Percentiles rank a stretch among this genome's conserved stretches.
phyloP scores from a whole-genome alignment of 768 basidiomycete genomes.

The Hysterangium stoloniferum region DNA sequence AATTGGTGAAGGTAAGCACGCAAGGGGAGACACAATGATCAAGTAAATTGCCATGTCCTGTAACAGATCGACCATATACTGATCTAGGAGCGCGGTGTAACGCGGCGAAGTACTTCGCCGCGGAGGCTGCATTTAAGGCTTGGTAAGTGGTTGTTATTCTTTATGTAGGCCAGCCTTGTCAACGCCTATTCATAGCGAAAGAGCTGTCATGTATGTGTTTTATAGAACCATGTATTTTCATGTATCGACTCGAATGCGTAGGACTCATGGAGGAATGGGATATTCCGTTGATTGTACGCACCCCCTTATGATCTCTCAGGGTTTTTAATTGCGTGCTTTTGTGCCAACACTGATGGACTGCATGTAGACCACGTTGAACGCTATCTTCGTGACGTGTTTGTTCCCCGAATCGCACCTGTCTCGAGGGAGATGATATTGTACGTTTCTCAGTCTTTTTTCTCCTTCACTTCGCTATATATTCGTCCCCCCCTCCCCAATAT shows the following conservation, averaged over 20 bases:
- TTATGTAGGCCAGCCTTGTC: not conserved
- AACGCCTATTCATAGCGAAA: not conserved
- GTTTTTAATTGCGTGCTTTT: too few relatives aligned
- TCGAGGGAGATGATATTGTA: constrained; percentile 13
- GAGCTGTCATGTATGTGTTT: constrained; percentile 5
- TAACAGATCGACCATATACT: too few relatives aligned
- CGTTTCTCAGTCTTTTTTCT: not conserved
- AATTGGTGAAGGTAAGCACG: not conserved
- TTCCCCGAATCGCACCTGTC: constrained; percentile 15
- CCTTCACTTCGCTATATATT: not conserved
- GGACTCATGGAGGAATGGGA: constrained; percentile 17
- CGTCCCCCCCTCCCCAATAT: too few relatives aligned
- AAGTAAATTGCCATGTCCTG: too few relatives aligned
- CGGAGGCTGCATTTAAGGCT: constrained; percentile 18
- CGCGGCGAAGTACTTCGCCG: constrained; percentile 17
- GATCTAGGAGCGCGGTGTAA: constrained; percentile 16
- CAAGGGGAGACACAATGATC: too few relatives aligned
- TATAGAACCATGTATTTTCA: not conserved
- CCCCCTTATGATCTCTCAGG: not conserved
- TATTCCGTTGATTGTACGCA: constrained; percentile 14
- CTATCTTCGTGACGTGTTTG: constrained; percentile 13
- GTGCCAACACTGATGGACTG: too few relatives aligned
- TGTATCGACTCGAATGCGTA: too few relatives aligned
- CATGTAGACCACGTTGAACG: constrained; percentile 9
- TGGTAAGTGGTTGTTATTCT: constrained; percentile 11